Conservation (phyloP, 345 rosid genomes). For the Clausena lansium region DNA sequence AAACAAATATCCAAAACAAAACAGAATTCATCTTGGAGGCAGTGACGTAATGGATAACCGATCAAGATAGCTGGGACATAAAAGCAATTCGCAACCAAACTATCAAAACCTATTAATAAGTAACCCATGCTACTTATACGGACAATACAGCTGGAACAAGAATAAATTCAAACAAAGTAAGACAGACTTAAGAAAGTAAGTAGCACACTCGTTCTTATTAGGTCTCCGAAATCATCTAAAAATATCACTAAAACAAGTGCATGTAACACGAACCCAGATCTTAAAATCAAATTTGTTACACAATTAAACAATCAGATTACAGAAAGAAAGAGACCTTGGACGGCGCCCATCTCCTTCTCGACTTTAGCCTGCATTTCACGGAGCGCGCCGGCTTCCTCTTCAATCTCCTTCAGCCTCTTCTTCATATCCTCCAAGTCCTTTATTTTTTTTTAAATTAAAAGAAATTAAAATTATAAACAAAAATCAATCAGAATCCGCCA, state of each 20-base stretch:
- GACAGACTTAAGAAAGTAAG: neutral
- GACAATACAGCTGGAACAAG: neutral
- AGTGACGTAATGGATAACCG: neutral
- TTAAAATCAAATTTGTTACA: neutral
- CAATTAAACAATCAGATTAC: neutral
- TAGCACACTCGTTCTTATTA: neutral
- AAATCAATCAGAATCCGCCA: neutral
- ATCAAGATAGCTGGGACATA: neutral
- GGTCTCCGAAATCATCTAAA: neutral
- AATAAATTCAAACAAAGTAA: neutral
- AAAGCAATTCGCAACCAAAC: neutral
- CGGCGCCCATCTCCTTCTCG: constrained; percentile 98
- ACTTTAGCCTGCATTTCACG: constrained; percentile 99
- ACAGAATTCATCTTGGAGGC: neutral
- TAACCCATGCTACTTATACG: neutral
- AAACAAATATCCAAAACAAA: neutral
- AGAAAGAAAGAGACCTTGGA: constrained; percentile 53
- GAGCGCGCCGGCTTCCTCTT: constrained; percentile 96
- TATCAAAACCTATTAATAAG: neutral
- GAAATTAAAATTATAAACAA: neutral
- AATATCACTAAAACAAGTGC: neutral
- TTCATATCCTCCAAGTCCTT: constrained; percentile 99
- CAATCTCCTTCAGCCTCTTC: constrained; percentile 91
- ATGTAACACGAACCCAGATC: constrained; percentile 11
- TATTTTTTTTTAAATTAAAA: neutral